A percentile compares a stretch with the other conserved stretches of the same genome.
phyloP scores from a whole-genome alignment of 768 basidiomycete genomes.

The Leucocoprinus sp. region DNA sequence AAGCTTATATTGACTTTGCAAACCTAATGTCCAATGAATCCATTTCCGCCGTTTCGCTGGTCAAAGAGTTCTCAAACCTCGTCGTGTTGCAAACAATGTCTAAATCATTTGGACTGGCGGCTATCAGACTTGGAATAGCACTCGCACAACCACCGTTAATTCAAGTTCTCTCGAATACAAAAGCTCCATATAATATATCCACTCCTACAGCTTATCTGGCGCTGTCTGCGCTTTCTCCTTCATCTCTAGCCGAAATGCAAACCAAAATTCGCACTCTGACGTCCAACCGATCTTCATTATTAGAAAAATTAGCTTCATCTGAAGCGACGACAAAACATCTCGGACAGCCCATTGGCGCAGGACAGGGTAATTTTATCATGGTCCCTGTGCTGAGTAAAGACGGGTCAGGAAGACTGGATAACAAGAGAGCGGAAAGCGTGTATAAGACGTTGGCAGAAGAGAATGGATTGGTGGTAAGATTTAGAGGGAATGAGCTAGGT shows the following conservation, averaged over 20 bases:
- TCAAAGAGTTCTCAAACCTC: slow-evolving; percentile 79
- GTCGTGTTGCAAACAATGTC: slow-evolving; percentile 96
- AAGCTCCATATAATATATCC: slow-evolving; percentile 97
- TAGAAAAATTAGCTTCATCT: slow-evolving; percentile 34
- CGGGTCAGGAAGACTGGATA: slow-evolving; percentile 40
- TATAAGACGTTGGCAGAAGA: slow-evolving; percentile 83
- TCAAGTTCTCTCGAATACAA: slow-evolving; percentile 87
- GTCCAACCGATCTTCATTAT: slow-evolving; percentile 47
- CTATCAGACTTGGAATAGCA: slow-evolving; percentile 86
- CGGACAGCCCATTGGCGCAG: slow-evolving; percentile 66
- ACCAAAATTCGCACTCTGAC: slow-evolving; percentile 52
- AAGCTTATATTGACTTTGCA: slow-evolving; percentile 96
- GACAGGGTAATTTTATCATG: slow-evolving; percentile 87
- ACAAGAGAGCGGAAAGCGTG: slow-evolving; percentile 47
- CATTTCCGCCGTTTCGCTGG: slow-evolving; percentile 58
- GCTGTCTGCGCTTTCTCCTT: slow-evolving; percentile 62
- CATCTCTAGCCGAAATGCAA: slow-evolving; percentile 57
- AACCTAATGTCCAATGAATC: slow-evolving; percentile 25
- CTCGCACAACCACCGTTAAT: slow-evolving; percentile 86
- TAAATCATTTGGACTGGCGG: slow-evolving; percentile 94
- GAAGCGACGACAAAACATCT: slow-evolving; percentile 36
- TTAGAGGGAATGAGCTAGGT: slow-evolving; percentile 77
- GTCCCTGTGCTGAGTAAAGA: slow-evolving; percentile 58
- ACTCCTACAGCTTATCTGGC: slow-evolving; percentile 83
- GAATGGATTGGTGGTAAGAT: slow-evolving; percentile 84